Evolutionary conservation across 805 yeast genomes (phyloP).

Genomic region (Yarrowia sp.): DNA sequence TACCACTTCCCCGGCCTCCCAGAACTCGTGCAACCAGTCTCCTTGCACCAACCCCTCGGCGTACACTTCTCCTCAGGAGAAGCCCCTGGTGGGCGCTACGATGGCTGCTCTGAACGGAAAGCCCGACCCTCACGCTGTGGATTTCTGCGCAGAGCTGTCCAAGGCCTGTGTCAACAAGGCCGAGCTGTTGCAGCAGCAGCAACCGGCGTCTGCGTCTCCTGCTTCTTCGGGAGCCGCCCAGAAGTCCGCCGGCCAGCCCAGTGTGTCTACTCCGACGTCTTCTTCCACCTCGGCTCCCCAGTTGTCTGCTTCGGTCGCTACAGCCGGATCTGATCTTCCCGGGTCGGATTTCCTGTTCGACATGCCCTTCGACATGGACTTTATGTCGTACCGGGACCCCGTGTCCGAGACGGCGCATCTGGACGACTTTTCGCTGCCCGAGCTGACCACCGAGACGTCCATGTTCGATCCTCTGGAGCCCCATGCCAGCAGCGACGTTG

Average conservation of each 20-base stretch:
- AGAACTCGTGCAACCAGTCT: constrained; percentile 29
- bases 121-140: constrained; percentile 23
- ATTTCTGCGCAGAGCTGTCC: constrained; percentile 39
- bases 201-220: too few relatives aligned
- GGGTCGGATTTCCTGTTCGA: constrained; percentile 44
- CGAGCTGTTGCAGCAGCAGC: constrained; percentile 6
- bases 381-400: constrained; percentile 46
- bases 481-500: constrained; percentile 41
- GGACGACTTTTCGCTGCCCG: constrained; percentile 47
- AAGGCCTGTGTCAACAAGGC: constrained; percentile 38
- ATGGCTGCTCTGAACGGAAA: constrained; percentile 21
- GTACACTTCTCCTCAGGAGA: constrained; percentile 22
- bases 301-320: constrained; percentile 19
- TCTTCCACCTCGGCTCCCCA: not conserved
- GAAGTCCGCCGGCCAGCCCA: constrained; percentile 2
- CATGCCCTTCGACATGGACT: constrained; percentile 47
- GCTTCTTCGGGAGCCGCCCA: not conserved
- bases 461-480: constrained; percentile 51
- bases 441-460: constrained; percentile 49
- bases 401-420: constrained; percentile 49
- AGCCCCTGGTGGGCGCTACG: constrained; percentile 28
- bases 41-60: constrained; percentile 33
- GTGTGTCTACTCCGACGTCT: constrained; percentile 3
- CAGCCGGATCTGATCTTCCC: constrained; percentile 21
- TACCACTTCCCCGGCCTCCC: constrained; percentile 26